Conservation (phyloP, 345 rosid species). For the Eucalyptus sp. region DNA sequence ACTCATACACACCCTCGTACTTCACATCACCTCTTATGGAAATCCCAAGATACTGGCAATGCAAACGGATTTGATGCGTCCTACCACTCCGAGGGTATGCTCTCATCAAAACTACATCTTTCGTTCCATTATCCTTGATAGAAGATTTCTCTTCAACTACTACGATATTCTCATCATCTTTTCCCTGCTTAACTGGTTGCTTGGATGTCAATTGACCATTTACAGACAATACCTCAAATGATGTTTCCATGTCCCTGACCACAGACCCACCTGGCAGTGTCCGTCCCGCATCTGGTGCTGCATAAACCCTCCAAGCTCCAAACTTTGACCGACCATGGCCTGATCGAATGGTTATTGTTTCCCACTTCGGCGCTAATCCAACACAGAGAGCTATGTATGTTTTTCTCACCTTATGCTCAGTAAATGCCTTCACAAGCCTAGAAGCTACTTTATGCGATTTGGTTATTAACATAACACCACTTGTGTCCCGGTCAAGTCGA, state of each 20-base stretch:
- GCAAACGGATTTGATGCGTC: constrained; percentile 92
- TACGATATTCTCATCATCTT: constrained; percentile 9
- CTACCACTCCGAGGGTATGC: constrained; percentile 78
- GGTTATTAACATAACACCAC: constrained; percentile 75
- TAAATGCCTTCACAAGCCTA: constrained; percentile 74
- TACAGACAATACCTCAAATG: constrained; percentile 53
- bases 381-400: constrained; percentile 67
- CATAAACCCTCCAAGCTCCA: constrained; percentile 90
- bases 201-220: constrained; percentile 22
- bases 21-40: constrained; percentile 78
- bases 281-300: constrained; percentile 61
- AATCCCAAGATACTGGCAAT: constrained; percentile 80
- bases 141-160: constrained; percentile 36
- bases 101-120: constrained; percentile 56
- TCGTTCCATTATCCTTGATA: neutral
- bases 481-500: constrained; percentile 87
- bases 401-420: constrained; percentile 59
- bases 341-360: constrained; percentile 48
- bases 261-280: constrained; percentile 73
- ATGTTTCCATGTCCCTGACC: constrained; percentile 83
- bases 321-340: constrained; percentile 94
- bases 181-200: constrained; percentile 4
- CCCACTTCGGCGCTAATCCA: constrained; percentile 60
- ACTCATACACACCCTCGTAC: constrained; percentile 69
- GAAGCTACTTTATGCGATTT: constrained; percentile 84